Base-by-base conservation (phyloP, 495 filamentous ascomycete genomes). In the Emericellopsis terricola region DNA sequence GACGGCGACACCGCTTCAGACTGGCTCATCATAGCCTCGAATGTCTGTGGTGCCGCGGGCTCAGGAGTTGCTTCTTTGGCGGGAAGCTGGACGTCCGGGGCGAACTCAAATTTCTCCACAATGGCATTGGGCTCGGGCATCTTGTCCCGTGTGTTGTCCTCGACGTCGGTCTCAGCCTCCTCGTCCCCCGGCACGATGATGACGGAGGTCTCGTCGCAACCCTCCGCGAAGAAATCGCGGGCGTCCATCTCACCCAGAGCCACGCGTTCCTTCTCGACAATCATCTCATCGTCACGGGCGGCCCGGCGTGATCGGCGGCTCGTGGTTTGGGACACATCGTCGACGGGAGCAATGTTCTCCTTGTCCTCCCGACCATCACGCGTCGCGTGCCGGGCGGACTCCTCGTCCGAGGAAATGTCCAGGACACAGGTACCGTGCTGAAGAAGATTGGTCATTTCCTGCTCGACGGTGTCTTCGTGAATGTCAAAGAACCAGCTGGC, bases 401-500 rank as follows among this genome's bases (percentile, higher is more conserved):
- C 65, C 46, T 76, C 71, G 36, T 76, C 73, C 24, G 75, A 76
- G 29, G 63, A 72, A 52, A 97, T 85, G 47, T 96, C 87, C 0
- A 97, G 69, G 0, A 76, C 76, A 45, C 73, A 70, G 15, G 89
- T 82, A 19, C 75, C 79, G 56, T 94, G 87, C 48, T 93, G 77
- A 62, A 96, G 80, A 3, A 92, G 57, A 47, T 91, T 94, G 34
- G 81, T 77, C 53, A 83, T 77, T 45, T 86, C 73, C 43, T 97
- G 81, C 43, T 91, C 79, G 19, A 71, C 69, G 0, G 81, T 81
- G 53, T 97, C 89, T 49, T 94, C 86, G 47, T 97, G 75, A 52
- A 97, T 96, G 28, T 84, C 75, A 51, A 96, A 96, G 58, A 77
- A 76, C 87, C 87, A 94, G 11, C 68, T 68, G 15, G 71, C 69